Evolutionary conservation across 371 early-diverging fungal genomes (phyloP), one percentile per base, ranked within the genome.

Genomic region (Apophysomyces ossiformis): DNA sequence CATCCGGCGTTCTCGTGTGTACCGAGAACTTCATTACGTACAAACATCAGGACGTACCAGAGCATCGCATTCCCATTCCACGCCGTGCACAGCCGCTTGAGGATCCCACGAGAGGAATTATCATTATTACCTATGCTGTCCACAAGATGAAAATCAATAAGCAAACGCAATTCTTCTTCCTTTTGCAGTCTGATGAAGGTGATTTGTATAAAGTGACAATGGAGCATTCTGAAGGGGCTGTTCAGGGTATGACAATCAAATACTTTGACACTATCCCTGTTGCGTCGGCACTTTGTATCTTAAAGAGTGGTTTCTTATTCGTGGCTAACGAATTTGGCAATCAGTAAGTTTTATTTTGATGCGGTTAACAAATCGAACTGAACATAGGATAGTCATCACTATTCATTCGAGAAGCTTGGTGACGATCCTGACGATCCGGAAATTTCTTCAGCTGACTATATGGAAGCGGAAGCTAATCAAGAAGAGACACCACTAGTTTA

Each of bases 1-100:
- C 99, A 18, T 92, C 93, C 11, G 99, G 99, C 64, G 98, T 99
- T 5, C 79, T 99, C 21, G 98, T 97, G 15, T 98, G 98, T 79
- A 86, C 93, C 5, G 96, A 94, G 67, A 91, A 95, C 64, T 90
- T 78, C 43, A 92, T 99, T 39, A 87, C 95, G 1, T 99, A 95
- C 83, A 83, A 81, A 47, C 95, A 96, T 74, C 91, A 89, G 63
- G 90, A 86, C 39, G 78, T 83, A 69, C 82, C 87, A 11, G 85
- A 90, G 37, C 79, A 81, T 47, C 85, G 91, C 15, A 90, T 95
- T 5, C 92, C 94, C 41, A 94, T 97, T 61, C 97, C 97, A 35
- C 85, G 93, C 16, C 89, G 97, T 21, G 88, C 87, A n/a, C 86
- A 90, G 60, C 90, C 91, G 9, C 70, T 83, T 15, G 89, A 85